These are phyloP conservation scores for Neovahlkampfia damariscottae DNA, from an alignment of 78 protist genomes.

Conservation along the genomic window DNA sequence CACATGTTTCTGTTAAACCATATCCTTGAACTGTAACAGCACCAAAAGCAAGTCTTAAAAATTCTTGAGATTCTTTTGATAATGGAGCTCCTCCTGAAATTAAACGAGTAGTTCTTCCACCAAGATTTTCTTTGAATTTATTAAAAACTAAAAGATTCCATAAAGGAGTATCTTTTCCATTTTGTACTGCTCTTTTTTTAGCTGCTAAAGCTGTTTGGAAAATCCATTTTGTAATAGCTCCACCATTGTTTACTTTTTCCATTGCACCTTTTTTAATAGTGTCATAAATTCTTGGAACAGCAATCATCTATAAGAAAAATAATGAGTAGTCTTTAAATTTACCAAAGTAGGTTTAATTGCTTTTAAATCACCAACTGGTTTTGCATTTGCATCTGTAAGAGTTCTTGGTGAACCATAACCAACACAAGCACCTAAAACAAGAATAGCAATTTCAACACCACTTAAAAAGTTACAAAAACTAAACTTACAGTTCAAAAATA, in stretches of 20 bases:
- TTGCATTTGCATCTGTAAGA: constrained; percentile 12
- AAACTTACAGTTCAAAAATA: constrained; percentile 59
- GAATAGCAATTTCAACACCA: neutral
- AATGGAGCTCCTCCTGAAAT: constrained; percentile 86
- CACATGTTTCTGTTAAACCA: constrained; percentile 86
- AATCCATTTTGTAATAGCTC: neutral
- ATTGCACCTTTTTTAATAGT: constrained; percentile 38
- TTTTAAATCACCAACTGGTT: constrained; percentile 48
- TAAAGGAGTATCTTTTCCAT: constrained; percentile 22
- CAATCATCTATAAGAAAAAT: constrained; percentile 55
- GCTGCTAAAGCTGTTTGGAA: constrained; percentile 19
- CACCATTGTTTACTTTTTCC: constrained; percentile 32
- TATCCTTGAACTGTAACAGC: constrained; percentile 63
- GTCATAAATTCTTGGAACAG: constrained; percentile 88
- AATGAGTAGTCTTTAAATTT: constrained; percentile 35
- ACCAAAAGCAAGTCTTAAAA: constrained; percentile 20
- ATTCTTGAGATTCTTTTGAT: constrained; percentile 40
- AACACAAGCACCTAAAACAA: constrained; percentile 5
- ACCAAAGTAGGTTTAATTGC: constrained; percentile 66
- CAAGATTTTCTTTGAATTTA: constrained; percentile 42
- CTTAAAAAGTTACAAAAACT: neutral
- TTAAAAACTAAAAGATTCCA: constrained; percentile 61
- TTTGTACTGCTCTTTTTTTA: constrained; percentile 2
- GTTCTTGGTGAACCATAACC: constrained; percentile 46
- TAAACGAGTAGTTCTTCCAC: constrained; percentile 71